Conservation (phyloP, 176 grass and related monocot genomes). For the Dendrocalamus sinicus region DNA sequence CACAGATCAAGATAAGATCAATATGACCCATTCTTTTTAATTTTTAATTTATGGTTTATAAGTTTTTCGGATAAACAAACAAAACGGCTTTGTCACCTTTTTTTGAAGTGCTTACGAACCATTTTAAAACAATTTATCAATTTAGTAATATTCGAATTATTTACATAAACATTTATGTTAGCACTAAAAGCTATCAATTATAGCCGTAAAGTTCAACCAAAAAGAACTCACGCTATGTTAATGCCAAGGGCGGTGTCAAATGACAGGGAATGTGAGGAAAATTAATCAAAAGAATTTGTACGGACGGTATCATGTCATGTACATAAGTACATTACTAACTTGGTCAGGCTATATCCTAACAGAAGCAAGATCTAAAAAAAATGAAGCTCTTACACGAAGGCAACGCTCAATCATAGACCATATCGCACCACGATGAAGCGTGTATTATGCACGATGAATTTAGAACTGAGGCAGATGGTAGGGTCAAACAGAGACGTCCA, state of each 20-base stretch:
- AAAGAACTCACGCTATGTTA: background rate
- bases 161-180: too few relatives aligned
- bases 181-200: too few relatives aligned
- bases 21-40: background rate
- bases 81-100: too few relatives aligned
- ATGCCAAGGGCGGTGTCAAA: constrained; percentile 1
- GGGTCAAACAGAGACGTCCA: constrained; percentile 35
- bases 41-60: too few relatives aligned
- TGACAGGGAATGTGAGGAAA: background rate
- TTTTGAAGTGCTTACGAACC: too few relatives aligned
- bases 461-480: constrained; percentile 18
- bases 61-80: too few relatives aligned
- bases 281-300: background rate
- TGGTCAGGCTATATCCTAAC: background rate
- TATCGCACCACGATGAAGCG: background rate
- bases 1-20: constrained; percentile 35
- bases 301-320: background rate
- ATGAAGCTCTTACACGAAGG: background rate
- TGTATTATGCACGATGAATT: background rate
- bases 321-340: background rate
- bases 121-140: too few relatives aligned
- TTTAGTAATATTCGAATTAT: too few relatives aligned
- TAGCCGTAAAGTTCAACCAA: too few relatives aligned
- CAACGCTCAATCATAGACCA: constrained; percentile 25
- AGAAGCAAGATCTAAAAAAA: background rate